These are phyloP conservation scores for Daphne laureola DNA, from an alignment of 441 rosid species.

Conservation along the genomic window DNA sequence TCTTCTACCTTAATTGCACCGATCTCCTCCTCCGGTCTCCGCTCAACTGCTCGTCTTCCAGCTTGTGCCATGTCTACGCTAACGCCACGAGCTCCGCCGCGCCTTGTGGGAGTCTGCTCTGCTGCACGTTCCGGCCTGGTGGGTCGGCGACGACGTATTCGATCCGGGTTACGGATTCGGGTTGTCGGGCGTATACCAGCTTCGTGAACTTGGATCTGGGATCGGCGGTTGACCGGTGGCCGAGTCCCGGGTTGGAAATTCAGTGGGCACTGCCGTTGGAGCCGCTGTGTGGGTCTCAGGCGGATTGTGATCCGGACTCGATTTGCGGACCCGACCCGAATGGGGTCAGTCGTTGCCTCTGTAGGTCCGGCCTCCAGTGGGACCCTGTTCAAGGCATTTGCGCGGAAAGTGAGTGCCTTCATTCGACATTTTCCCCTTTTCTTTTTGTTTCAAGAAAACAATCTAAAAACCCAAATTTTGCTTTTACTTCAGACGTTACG, in stretches of 20 bases:
- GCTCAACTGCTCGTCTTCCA: conserved; percentile 29
- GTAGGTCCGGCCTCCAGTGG: conserved; percentile 29
- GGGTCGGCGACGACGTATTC: conserved; percentile 38
- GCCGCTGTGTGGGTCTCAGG: conserved; percentile 28
- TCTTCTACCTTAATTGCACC: conserved; percentile 44
- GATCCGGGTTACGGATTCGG: conserved; percentile 28
- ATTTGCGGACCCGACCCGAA: conserved; percentile 29
- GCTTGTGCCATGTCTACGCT: conserved; percentile 42
- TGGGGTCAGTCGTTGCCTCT: conserved; percentile 32
- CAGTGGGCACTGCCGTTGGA: conserved; percentile 43
- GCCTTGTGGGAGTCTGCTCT: conserved; percentile 21
- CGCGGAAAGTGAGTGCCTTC: conserved; percentile 22
- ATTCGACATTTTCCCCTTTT: not conserved
- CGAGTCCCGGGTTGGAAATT: conserved; percentile 43
- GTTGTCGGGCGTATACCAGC: conserved; percentile 47
- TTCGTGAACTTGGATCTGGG: conserved; percentile 35
- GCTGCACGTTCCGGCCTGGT: conserved; percentile 36
- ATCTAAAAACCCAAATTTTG: not conserved
- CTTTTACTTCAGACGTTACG: conserved; percentile 15
- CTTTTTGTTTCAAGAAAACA: not conserved
- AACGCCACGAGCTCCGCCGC: conserved; percentile 7
- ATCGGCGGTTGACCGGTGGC: conserved; percentile 35
- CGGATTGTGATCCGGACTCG: conserved; percentile 33
- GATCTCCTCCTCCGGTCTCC: conserved; percentile 24
- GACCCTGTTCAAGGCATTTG: conserved; percentile 41